These are phyloP conservation scores for Alternaria viburni DNA, from an alignment of 2,329 filamentous ascomycete genomes.

Conservation along the genomic window DNA sequence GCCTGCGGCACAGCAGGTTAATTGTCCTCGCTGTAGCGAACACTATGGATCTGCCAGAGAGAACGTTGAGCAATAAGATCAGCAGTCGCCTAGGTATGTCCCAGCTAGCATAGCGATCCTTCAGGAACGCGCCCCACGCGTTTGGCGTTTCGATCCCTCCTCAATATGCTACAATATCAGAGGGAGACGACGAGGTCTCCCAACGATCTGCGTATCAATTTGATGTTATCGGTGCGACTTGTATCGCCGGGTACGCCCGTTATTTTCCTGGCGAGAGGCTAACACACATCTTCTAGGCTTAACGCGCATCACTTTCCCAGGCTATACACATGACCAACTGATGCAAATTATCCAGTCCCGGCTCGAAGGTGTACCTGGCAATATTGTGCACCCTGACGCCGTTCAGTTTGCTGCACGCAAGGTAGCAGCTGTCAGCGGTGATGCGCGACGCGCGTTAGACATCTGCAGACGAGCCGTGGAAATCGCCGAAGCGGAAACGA, in stretches of 20 bases:
- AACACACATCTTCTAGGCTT: constrained; percentile 60
- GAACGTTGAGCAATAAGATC: constrained; percentile 98
- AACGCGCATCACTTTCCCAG: constrained; percentile 94
- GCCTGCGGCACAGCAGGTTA: constrained; percentile 84
- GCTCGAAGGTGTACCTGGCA: constrained; percentile 82
- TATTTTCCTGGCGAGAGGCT: constrained; percentile 32
- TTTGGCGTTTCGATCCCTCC: background rate
- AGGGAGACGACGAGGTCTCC: constrained; percentile 22
- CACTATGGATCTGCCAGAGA: constrained; percentile 96
- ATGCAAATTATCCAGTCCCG: constrained; percentile 98
- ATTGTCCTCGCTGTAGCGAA: constrained; percentile 98
- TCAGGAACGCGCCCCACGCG: constrained; percentile 24
- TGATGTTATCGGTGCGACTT: constrained; percentile 25
- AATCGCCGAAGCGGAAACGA: constrained; percentile 79
- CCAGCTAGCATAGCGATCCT: constrained; percentile 23
- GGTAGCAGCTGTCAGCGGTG: constrained; percentile 93
- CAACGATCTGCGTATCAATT: constrained; percentile 19
- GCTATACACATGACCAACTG: constrained; percentile 95
- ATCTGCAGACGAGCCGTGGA: constrained; percentile 96
- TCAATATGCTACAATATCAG: constrained; percentile 23
- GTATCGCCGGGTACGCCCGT: constrained; percentile 22
- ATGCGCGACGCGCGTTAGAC: constrained; percentile 88
- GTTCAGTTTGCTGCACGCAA: constrained; percentile 96
- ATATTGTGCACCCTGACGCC: constrained; percentile 90
- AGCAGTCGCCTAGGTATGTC: constrained; percentile 71